Base-by-base conservation (phyloP, 805 yeast species). In the Phaffomyces opuntiae region DNA sequence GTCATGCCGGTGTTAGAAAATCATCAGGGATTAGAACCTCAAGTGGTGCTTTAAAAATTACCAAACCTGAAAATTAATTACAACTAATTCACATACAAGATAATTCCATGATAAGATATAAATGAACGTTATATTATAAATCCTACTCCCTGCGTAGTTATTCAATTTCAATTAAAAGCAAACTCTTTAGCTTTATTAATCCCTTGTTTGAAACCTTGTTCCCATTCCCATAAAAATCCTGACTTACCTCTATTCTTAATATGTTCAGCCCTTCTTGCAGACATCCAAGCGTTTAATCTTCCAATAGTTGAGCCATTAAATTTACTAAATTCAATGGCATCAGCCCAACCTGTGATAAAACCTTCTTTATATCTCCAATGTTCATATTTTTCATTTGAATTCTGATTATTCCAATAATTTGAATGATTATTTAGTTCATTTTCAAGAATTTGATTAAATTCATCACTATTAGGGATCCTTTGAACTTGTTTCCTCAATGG, bases 361-460 rank as follows among this genome's bases (percentile, higher is more conserved):
- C 95, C 99, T 34, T 84, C 93, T 51, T 78, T 74, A 63, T 68
- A 91, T 49, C 96, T 72, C 75, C 86, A 81, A 61, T 84, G 89
- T 59, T 91, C 95, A 68, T 80, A 85, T 11, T 74, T 71, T 46
- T 77, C 82, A 7, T 77, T 71, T 4, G 75, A 63, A 57, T 77
- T 78, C 45, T 74, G 76, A 3, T 59, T 51, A 50, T 77, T 65
- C 96, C 97, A 89, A 67, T 88, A 87, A 38, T 70, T 56, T 5
- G 62, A 56, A 63, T 90, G 96, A 9, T 60, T 65, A 0, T 60
- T 49, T 19, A 64, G 66, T 21, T 71, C 72, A 9, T 56, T 50
- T 29, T 67, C 61, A 49, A 72, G 59, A 3, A 59, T 59, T 21
- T 67, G 64, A n/a, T 75, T 70, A 48, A 74, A 68, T 11, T 65